These are phyloP conservation scores for Adiantum capillusveneris DNA, from an alignment of 75 land plant species.

Conservation along the genomic window DNA sequence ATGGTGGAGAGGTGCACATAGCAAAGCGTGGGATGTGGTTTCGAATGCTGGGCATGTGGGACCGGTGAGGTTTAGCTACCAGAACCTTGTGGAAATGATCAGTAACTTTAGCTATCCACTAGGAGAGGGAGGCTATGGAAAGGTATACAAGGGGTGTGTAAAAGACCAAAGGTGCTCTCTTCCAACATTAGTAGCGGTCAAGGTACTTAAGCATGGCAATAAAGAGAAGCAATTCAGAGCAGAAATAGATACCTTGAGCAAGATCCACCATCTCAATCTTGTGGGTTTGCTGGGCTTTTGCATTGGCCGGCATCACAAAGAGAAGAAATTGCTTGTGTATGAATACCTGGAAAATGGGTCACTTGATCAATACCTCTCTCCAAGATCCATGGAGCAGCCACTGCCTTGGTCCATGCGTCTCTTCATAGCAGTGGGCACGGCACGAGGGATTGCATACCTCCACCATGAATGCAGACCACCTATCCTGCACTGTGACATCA, in stretches of 20 bases:
- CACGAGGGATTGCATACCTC: constrained; percentile 13
- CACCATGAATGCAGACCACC: constrained; percentile 24
- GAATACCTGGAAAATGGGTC: neutral
- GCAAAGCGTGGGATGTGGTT: neutral
- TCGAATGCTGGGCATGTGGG: neutral
- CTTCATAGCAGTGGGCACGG: constrained; percentile 1
- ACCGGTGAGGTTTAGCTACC: neutral
- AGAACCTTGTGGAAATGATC: neutral
- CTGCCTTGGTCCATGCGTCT: neutral
- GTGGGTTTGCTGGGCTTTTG: neutral
- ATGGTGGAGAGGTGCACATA: neutral
- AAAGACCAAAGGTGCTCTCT: neutral
- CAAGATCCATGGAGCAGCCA: neutral
- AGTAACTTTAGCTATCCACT: neutral
- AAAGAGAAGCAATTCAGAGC: constrained; percentile 5
- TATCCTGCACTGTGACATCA: too few relatives aligned
- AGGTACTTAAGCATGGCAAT: neutral
- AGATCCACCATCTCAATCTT: constrained; percentile 9
- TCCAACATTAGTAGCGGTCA: constrained; percentile 1
- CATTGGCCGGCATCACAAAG: neutral
- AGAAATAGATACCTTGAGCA: constrained; percentile 7
- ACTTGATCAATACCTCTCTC: neutral
- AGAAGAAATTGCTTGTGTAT: neutral
- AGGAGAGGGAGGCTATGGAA: neutral
- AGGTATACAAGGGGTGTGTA: neutral